Conservation (phyloP, 805 yeast genomes). For the Candida sanyiensis region DNA sequence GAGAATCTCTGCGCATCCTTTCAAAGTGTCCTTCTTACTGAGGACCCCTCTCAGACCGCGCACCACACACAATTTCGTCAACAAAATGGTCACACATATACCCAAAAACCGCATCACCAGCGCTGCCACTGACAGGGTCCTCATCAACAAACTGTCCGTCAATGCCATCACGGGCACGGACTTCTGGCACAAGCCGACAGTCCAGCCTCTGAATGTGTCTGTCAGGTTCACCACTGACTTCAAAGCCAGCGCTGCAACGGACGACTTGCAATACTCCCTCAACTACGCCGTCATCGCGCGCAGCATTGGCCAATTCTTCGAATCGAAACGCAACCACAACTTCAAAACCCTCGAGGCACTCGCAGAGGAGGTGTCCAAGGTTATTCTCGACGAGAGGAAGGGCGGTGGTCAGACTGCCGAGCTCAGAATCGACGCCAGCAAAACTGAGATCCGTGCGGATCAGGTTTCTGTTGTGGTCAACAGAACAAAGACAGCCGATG, state of each 20-base stretch:
- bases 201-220: conserved; percentile 61
- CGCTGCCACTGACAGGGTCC: conserved; percentile 17
- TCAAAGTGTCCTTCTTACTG: too few species aligned
- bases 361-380: conserved; percentile 42
- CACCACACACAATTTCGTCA: too few species aligned
- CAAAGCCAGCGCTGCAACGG: conserved; percentile 67
- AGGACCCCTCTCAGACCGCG: too few species aligned
- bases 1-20: too few species aligned
- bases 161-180: conserved; percentile 66
- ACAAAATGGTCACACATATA: neutral
- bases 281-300: conserved; percentile 84
- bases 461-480: conserved; percentile 37
- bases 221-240: conserved; percentile 62
- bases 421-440: conserved; percentile 39
- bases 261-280: conserved; percentile 75
- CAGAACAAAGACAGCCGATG: conserved; percentile 25
- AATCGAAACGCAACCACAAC: conserved; percentile 31
- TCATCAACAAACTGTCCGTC: conserved; percentile 43
- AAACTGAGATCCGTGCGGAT: conserved; percentile 56
- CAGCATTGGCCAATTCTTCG: conserved; percentile 50
- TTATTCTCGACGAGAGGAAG: conserved; percentile 37
- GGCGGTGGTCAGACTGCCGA: conserved; percentile 43
- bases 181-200: conserved; percentile 62
- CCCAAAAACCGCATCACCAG: conserved; percentile 1
- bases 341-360: conserved; percentile 33